Percentiles rank a stretch among this genome's conserved stretches.
phyloP scores from a whole-genome alignment of 176 grass and related monocot genomes.

The Juncus effusus region DNA sequence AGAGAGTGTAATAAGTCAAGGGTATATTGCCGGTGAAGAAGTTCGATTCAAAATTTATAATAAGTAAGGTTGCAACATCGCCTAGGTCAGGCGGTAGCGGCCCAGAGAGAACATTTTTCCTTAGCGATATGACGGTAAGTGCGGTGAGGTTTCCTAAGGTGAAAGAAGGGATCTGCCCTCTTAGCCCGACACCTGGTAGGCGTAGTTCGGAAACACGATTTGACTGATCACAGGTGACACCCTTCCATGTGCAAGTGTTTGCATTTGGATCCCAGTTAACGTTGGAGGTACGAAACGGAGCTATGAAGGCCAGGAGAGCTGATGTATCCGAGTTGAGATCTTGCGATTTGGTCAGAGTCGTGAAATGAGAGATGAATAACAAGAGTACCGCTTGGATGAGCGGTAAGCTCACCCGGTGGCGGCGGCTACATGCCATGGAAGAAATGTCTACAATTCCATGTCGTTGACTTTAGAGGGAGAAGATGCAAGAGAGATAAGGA shows the following conservation, averaged over 20 bases:
- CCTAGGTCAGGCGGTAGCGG: slow-evolving; percentile 46
- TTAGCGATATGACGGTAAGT: slow-evolving; percentile 51
- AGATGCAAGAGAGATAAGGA: neutral
- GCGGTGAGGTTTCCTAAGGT: slow-evolving; percentile 46
- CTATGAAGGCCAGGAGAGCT: slow-evolving; percentile 49
- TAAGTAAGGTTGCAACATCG: slow-evolving; percentile 30
- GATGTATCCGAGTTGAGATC: slow-evolving; percentile 43
- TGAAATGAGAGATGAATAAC: slow-evolving; percentile 8
- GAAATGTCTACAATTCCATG: slow-evolving; percentile 26
- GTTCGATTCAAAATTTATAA: slow-evolving; percentile 54
- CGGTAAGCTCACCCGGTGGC: slow-evolving; percentile 20
- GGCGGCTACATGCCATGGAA: slow-evolving; percentile 32
- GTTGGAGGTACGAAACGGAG: slow-evolving; percentile 42
- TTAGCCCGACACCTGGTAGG: slow-evolving; percentile 49
- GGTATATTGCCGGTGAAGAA: slow-evolving; percentile 47
- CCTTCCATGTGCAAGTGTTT: slow-evolving; percentile 46
- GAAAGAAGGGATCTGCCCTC: slow-evolving; percentile 35
- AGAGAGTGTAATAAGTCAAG: slow-evolving; percentile 32
- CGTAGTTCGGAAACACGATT: slow-evolving; percentile 46
- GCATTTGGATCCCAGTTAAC: slow-evolving; percentile 37
- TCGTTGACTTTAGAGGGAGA: neutral
- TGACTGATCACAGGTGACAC: slow-evolving; percentile 31
- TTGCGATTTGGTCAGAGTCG: slow-evolving; percentile 9
- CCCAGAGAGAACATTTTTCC: slow-evolving; percentile 57
- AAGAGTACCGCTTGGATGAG: slow-evolving; percentile 8